These are phyloP conservation scores for Orbilia ellipsospora DNA, from an alignment of 2,329 filamentous ascomycete genomes.

Conservation along the genomic window DNA sequence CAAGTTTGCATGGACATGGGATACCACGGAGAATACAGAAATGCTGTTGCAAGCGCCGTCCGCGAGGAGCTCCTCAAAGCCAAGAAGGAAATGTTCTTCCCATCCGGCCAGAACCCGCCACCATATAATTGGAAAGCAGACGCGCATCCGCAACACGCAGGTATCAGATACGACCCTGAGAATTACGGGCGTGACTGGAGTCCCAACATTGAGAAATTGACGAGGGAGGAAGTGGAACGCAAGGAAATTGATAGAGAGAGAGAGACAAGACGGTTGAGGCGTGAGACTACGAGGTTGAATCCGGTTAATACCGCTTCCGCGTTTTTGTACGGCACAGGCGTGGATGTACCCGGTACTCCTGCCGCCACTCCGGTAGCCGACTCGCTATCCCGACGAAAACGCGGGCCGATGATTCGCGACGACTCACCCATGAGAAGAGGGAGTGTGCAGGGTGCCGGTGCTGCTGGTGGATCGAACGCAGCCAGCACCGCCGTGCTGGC, in stretches of 20 bases:
- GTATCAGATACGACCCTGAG: conserved; percentile 86
- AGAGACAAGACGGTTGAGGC: conserved; percentile 83
- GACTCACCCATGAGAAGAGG: conserved; percentile 78
- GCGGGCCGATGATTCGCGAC: conserved; percentile 88
- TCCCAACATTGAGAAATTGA: conserved; percentile 81
- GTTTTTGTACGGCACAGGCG: conserved; percentile 71
- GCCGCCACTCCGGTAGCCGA: conserved; percentile 46
- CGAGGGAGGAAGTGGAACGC: conserved; percentile 97
- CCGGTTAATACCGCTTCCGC: conserved; percentile 84
- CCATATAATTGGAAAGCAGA: conserved; percentile 70
- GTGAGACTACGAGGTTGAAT: conserved; percentile 92
- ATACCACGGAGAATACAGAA: conserved; percentile 89
- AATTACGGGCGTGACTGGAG: conserved; percentile 86
- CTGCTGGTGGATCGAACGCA: conserved; percentile 75
- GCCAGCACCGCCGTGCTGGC: conserved; percentile 70
- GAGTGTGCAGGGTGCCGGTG: conserved; percentile 70
- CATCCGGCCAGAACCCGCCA: conserved; percentile 72
- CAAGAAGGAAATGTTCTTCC: conserved; percentile 81
- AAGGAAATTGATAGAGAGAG: conserved; percentile 93
- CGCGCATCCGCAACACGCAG: conserved; percentile 17
- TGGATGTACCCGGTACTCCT: conserved; percentile 67
- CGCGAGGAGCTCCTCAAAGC: conserved; percentile 92
- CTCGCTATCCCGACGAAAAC: conserved; percentile 72
- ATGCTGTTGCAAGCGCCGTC: conserved; percentile 93
- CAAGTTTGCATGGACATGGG: conserved; percentile 93